Conservation (phyloP, 225 moss, liverwort and hornwort genomes). For the Asterella californica region DNA sequence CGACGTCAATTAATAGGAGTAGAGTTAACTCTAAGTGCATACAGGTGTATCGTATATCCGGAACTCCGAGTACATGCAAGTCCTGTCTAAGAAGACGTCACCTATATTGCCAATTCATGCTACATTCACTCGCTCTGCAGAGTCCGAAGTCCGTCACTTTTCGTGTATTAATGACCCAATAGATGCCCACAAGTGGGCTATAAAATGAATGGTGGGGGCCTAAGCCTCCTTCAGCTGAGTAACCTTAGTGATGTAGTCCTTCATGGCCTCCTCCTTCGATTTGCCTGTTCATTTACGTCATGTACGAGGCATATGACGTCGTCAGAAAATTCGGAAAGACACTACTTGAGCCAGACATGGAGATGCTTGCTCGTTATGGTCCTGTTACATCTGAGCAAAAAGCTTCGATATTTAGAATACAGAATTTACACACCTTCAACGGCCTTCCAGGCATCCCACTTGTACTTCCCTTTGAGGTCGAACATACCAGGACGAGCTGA, state of each 20-base stretch:
- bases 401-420: no score
- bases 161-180: neutral
- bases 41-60: no score
- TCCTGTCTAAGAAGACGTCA: neutral
- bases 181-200: neutral
- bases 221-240: slow-evolving; percentile 68
- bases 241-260: slow-evolving; percentile 83
- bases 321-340: neutral
- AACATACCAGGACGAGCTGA: slow-evolving; percentile 55
- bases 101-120: neutral
- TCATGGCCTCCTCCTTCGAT: slow-evolving; percentile 60
- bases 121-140: neutral
- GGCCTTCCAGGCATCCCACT: slow-evolving; percentile 94
- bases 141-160: neutral
- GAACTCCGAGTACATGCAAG: neutral
- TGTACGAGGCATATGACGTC: neutral
- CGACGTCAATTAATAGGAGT: no score
- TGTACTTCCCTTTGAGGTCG: slow-evolving; percentile 73
- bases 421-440: slow-evolving; percentile 42
- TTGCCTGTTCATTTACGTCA: slow-evolving; percentile 33
- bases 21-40: no score
- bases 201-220: neutral
- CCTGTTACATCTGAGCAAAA: no score
- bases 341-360: neutral
- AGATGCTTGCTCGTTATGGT: no score